These are phyloP conservation scores for Dittrichia graveolens DNA, from an alignment of 129 eudicot species.

Conservation along the genomic window DNA sequence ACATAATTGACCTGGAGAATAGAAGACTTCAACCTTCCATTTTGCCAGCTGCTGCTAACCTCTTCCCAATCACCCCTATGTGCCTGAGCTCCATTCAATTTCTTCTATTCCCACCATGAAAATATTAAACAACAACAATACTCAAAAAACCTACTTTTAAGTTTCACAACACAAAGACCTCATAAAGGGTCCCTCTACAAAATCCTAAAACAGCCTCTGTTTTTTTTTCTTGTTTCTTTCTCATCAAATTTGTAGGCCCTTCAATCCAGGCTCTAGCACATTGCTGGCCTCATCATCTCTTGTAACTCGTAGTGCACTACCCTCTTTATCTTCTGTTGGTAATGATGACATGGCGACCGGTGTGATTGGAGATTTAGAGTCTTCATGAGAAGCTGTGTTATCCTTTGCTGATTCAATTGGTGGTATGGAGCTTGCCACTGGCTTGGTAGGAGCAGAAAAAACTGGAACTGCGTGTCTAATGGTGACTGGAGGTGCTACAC, in stretches of 20 bases:
- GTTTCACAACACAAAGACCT: constrained; percentile 26
- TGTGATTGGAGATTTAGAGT: constrained; percentile 11
- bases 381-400: constrained; percentile 6
- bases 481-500: constrained; percentile 50
- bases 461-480: constrained; percentile 32
- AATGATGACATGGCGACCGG: constrained; percentile 20
- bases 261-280: constrained; percentile 11
- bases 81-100: background rate
- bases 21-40: no score
- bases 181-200: constrained; percentile 25
- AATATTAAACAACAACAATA: constrained; percentile 19
- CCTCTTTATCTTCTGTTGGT: constrained; percentile 21
- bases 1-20: no score
- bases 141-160: constrained; percentile 23
- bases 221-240: background rate
- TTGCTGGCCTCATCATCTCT: constrained; percentile 11
- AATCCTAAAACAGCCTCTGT: constrained; percentile 24
- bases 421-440: background rate
- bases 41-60: no score
- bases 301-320: background rate
- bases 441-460: constrained; percentile 30
- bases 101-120: constrained; percentile 16
- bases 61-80: no score
- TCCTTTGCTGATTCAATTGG: constrained; percentile 3
- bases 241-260: constrained; percentile 27